phyloP scores from a whole-genome alignment of 495 filamentous ascomycete species.

The Tuber magnatum region DNA sequence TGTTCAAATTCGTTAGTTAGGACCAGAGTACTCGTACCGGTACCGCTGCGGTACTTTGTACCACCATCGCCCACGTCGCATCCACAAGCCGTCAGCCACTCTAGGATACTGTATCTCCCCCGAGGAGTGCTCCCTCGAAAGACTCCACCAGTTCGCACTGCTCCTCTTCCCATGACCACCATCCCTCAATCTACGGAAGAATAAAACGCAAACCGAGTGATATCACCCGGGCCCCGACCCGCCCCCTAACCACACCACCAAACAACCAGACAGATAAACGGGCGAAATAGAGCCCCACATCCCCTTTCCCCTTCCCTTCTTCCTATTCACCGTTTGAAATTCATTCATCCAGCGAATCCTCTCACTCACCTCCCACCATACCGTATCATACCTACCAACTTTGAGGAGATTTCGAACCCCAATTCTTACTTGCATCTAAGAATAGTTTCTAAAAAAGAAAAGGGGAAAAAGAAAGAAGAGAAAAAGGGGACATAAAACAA shows the following conservation, averaged over 20 bases:
- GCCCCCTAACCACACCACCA: no score
- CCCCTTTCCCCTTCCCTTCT: not conserved
- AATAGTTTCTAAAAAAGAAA: not conserved
- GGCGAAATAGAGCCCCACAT: not conserved
- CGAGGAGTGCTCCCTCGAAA: not conserved
- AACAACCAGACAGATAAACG: no score
- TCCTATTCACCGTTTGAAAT: not conserved
- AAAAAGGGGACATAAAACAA: not conserved
- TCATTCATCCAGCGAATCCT: not conserved
- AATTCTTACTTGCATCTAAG: not conserved
- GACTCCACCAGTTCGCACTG: not conserved
- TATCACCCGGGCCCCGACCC: not conserved
- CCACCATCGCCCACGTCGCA: not conserved
- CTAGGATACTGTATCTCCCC: not conserved
- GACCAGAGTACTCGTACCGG: not conserved
- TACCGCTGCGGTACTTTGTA: not conserved
- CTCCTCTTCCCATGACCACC: not conserved
- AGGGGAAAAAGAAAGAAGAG: not conserved
- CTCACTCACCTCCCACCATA: not conserved
- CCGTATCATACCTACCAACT: not conserved
- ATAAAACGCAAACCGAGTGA: not conserved
- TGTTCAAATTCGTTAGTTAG: not conserved
- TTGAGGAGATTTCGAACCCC: not conserved
- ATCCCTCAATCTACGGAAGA: not conserved
- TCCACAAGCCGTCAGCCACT: not conserved